Conservation (phyloP, 2,329 filamentous ascomycete species). For the Cercospora sp. region DNA sequence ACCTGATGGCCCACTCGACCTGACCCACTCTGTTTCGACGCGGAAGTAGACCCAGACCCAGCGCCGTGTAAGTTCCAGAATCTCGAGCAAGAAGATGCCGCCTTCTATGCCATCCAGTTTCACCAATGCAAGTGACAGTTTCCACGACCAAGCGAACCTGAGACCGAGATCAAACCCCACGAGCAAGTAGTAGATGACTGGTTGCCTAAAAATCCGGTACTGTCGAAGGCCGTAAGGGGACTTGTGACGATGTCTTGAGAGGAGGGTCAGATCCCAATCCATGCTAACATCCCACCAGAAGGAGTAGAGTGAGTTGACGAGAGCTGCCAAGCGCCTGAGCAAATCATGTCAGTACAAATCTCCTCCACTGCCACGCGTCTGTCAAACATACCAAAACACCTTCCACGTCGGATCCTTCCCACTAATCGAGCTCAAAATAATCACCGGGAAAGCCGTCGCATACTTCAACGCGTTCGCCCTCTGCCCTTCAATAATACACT, state of each 20-base stretch:
- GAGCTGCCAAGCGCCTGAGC: constrained; percentile 32
- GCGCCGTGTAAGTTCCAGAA: constrained; percentile 80
- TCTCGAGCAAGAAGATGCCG: constrained; percentile 83
- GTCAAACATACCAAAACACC: constrained; percentile 24
- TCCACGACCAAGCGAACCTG: constrained; percentile 87
- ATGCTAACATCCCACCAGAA: constrained; percentile 98
- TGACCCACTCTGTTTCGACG: constrained; percentile 85
- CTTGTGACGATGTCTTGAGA: constrained; percentile 62
- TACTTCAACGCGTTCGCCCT: constrained; percentile 94
- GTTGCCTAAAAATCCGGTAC: constrained; percentile 69
- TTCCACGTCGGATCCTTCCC: constrained; percentile 24
- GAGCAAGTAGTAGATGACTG: constrained; percentile 77
- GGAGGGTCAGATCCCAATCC: constrained; percentile 92
- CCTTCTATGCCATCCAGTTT: constrained; percentile 84
- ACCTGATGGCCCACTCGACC: constrained; percentile 14
- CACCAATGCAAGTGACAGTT: constrained; percentile 78
- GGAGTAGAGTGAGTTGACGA: constrained; percentile 87
- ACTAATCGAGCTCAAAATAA: constrained; percentile 58
- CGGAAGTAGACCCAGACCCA: constrained; percentile 99
- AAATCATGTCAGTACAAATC: not conserved
- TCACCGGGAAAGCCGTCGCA: constrained; percentile 87
- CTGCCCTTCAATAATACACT: constrained; percentile 85
- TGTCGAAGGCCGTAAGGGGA: constrained; percentile 77
- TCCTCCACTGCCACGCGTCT: not conserved
- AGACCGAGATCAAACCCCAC: constrained; percentile 77